A percentile compares a stretch with the other conserved stretches of the same genome.
Evolutionary conservation across 495 filamentous ascomycete genomes (phyloP).

Genomic region (Cercophora scortea): DNA sequence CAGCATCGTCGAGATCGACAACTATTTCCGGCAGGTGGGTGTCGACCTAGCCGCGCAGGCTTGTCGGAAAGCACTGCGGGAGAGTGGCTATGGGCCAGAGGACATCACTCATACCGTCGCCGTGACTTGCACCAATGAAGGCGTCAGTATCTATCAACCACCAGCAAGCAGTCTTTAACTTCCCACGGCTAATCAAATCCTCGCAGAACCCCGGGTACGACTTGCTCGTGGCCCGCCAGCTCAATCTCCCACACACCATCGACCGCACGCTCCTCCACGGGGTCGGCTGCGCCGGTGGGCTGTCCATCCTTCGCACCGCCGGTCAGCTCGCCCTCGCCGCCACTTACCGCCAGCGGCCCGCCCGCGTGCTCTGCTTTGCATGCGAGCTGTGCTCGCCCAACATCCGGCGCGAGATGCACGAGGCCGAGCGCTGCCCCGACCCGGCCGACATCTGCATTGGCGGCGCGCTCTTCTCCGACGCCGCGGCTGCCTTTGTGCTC

Average conservation of each 20-base stretch:
- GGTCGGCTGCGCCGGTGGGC: neutral
- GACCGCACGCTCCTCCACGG: neutral
- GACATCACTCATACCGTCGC: neutral
- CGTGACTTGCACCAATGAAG: neutral
- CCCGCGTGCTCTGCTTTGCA: slow-evolving; percentile 31
- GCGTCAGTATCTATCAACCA: neutral
- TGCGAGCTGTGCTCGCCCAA: slow-evolving; percentile 36
- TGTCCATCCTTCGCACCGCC: neutral
- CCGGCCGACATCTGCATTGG: slow-evolving; percentile 26
- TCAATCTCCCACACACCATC: neutral
- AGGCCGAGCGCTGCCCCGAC: slow-evolving; percentile 17
- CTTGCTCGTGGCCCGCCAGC: neutral
- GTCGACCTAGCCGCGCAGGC: neutral
- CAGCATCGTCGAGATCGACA: neutral
- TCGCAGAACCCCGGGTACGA: neutral
- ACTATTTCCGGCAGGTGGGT: neutral
- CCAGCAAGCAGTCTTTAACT: too few relatives aligned
- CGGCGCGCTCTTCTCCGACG: slow-evolving; percentile 37
- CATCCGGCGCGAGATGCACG: slow-evolving; percentile 28
- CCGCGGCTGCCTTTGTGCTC: slow-evolving; percentile 36
- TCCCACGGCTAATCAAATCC: too few relatives aligned
- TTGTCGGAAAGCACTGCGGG: neutral
- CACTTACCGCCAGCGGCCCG: neutral
- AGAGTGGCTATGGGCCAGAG: neutral
- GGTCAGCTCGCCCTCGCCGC: neutral